Conservation (phyloP, 139 green algal species). For the Chlorella sp. region DNA sequence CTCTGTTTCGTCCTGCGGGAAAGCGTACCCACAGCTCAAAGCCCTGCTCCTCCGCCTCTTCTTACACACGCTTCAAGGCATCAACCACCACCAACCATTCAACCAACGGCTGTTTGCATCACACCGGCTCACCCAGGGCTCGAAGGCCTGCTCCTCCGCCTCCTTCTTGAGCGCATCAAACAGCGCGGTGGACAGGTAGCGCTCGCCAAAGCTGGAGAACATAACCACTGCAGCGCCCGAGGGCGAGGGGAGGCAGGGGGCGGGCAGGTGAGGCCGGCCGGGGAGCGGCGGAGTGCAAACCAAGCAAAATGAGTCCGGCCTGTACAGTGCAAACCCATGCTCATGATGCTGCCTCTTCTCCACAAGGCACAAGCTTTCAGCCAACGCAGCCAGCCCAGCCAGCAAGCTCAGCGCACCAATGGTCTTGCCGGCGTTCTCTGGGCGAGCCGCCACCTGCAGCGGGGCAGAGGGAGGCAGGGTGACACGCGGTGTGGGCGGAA, state of each 20-base stretch:
- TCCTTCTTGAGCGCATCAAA: slow-evolving; percentile 64
- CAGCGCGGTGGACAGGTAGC: slow-evolving; percentile 91
- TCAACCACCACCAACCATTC: background rate
- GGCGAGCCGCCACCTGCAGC: slow-evolving; percentile 84
- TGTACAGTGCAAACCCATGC: background rate
- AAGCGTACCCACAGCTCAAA: background rate
- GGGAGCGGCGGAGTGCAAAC: too few species aligned
- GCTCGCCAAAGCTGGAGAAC: slow-evolving; percentile 92
- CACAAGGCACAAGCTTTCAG: background rate
- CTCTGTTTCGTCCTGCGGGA: background rate
- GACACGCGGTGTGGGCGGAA: too few species aligned
- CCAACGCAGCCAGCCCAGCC: background rate
- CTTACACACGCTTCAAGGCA: background rate
- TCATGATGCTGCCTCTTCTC: background rate
- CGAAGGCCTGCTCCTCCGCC: slow-evolving; percentile 24
- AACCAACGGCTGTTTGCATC: background rate
- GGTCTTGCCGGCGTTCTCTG: slow-evolving; percentile 84
- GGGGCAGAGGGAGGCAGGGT: too few species aligned
- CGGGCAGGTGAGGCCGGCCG: too few species aligned
- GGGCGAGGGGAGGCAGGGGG: background rate
- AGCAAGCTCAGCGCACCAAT: slow-evolving; percentile 36
- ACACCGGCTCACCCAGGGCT: background rate
- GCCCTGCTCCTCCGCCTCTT: background rate
- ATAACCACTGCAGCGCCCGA: slow-evolving; percentile 58
- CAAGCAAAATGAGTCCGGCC: too few species aligned